Conservation (phyloP, 306 rosid genomes). For the Malus sieversii region DNA sequence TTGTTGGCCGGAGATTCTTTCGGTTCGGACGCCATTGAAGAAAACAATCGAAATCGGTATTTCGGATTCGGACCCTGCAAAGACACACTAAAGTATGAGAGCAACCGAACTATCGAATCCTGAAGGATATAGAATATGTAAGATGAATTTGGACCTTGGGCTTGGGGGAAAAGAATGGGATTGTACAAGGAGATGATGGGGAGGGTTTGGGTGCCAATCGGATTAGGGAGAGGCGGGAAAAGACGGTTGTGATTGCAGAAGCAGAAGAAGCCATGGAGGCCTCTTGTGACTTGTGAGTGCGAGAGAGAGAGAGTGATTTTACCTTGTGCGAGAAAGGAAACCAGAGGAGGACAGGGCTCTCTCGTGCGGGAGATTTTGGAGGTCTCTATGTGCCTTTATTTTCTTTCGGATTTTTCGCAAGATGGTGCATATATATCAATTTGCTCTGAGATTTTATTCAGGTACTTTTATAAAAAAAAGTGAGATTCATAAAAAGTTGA, state of each 20-base stretch:
- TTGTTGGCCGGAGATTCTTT: conserved; percentile 66
- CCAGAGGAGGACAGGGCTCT: not conserved
- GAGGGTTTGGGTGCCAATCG: conserved; percentile 28
- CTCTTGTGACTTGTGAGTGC: not conserved
- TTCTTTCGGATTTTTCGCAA: no score
- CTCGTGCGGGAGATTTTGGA: not conserved
- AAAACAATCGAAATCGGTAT: conserved; percentile 37
- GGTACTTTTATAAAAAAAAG: no score
- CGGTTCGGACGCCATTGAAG: conserved; percentile 72
- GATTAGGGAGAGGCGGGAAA: conserved; percentile 32
- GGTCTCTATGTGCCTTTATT: not conserved
- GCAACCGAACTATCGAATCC: not conserved
- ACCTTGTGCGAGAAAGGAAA: not conserved
- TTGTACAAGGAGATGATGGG: conserved; percentile 7
- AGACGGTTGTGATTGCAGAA: conserved; percentile 30
- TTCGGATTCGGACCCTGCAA: conserved; percentile 32
- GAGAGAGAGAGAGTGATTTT: not conserved
- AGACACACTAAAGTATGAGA: not conserved
- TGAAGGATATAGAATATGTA: not conserved
- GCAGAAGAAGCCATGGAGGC: conserved; percentile 35
- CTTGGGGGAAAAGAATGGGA: conserved; percentile 26
- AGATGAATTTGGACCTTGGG: conserved; percentile 36
- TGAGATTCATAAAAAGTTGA: no score
- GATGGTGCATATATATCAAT: no score
- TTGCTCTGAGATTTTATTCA: no score